Evolutionary conservation across 139 green algal genomes (phyloP), one percentile per base, ranked within the genome.

Genomic region (Penium margaritaceum): DNA sequence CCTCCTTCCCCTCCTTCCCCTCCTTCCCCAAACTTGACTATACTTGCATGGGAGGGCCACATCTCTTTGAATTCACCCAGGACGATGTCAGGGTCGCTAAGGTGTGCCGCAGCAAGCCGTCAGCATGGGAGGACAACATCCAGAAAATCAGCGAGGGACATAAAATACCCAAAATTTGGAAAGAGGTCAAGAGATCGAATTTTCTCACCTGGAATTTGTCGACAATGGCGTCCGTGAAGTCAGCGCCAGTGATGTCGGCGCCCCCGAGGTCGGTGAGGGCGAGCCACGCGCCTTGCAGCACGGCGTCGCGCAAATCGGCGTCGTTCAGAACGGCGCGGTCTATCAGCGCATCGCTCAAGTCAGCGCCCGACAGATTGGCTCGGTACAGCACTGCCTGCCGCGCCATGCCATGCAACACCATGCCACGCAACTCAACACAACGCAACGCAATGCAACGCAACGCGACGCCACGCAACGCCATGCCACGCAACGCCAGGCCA

Each of bases 221-320:
- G 32, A 80, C 81, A 12, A 80, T 58, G 27, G 74, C 74, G 19
- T 80, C 74, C 14, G 74, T 60, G 53, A 80, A 80, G 57, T 80
- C 74, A 32, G 74, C 74, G 6, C 41, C 46, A 17, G 41, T 81
- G 12, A 80, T 36, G 12, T 81, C 46, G 21, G 30, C 37, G n/a
- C 72, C 74, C 7, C 74, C 74, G 7, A 80, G 24, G 58, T 80
- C 74, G 35, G 66, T 39, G 14, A 63, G 74, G 17, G 72, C 46
- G 24, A 80, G 35, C 33, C 72, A 75, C 29, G 74, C 44, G 3
- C 35, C 36, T 30, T 17, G 38, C 3, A 75, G 30, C n/a, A 80
- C 39, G 30, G 37, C 34, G 17, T 69, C n/a, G 32, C 44, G 24
- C 9, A 81, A 21, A 17, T 78, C 58, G 32, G 70, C 70, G 9